Base-by-base conservation (phyloP, 75 land plant genomes). In the Picea sitchensis region DNA sequence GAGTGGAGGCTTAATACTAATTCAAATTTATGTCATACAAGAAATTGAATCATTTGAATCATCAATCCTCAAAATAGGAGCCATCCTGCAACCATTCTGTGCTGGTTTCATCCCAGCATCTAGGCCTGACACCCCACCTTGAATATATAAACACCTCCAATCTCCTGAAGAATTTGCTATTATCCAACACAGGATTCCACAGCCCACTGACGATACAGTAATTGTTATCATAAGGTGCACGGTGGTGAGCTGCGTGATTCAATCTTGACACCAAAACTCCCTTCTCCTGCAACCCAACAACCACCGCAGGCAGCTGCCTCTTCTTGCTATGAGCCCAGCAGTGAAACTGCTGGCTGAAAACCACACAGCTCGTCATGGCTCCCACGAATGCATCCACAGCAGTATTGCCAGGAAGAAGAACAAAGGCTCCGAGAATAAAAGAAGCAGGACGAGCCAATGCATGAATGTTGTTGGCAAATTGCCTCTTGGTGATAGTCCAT, bases 301-400 rank as follows among this genome's bases (percentile, higher is more conserved):
- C 91, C 26, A 78, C 20, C 17, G 77, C 65, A 14, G 95, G 99
- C 26, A 96, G 81, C 75, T 84, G 81, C 68, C 89, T 85, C 78
- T 84, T 91, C 59, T 84, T 91, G 68, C 77, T 73, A 81, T 96
- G 99, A 20, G 99, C 83, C 95, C 98, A 91, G 26, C 95, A 86
- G 65, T 96, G 99, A 76, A 96, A 88, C 78, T 96, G 99, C 80
- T 96, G 99, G 88, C 99, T 94, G 69, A 94, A 90, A 78, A 96
- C 94, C 26, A 96, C 85, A 75, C 93, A 89, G 5, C 89, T 92
- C 9, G 92, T 78, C 76, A 84, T 88, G 38, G 77, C 51, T 0
- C 78, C 84, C 61, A 90, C 81, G 65, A 94, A 96, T 20, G 90
- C 88, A 44, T 86, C 88, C 58, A 80, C 47, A 5, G 77, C 65